Base-by-base conservation (phyloP, 2,329 filamentous ascomycete genomes). In the Eutypella sp. region DNA sequence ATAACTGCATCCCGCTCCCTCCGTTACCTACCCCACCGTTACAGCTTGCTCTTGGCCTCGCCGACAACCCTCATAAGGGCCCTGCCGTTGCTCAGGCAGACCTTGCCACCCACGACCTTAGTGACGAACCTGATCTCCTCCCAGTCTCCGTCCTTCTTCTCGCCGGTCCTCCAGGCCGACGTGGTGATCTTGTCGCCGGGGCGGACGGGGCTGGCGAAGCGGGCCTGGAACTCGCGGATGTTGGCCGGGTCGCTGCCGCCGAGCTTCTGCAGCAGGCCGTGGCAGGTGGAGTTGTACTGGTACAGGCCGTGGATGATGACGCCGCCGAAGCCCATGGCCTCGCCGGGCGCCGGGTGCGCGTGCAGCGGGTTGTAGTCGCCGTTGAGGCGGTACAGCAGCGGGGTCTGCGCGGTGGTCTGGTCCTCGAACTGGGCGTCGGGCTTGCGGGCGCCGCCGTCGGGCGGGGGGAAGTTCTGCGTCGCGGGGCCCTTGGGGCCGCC, bases 311-410 rank as follows among this genome's bases (percentile, higher is more conserved):
- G 90, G 65, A 95, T 87, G 66, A 96, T 96, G 56, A 82, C 75
- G 27, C 90, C 90, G 23, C 89, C 88, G 57, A 95, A 96, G 49
- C 91, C 90, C 88, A 96, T 95, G 71, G 89, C 85, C 67, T 80
- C 70, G 49, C 89, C 89, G 0, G 89, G 88, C 68, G 89, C 87
- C 11, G 89, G 89, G 16, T 87, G 87, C 6, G 89, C 89, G 64
- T 96, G 90, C 29, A 96, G 82, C 23, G 90, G 91, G 72, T 96
- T 96, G 70, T 96, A 96, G 71, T 96, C 91, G 54, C 90, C 90
- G 58, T 95, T 96, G 42, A 96, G 78, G 52, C 89, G 79, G 68
- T 93, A 93, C 45, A 93, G 72, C 52, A 87, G 78, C 8, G 88
- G 81, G n/a, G 87, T 87, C 70, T 91, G 82, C 44, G 72, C 62